Percentiles rank a stretch among this genome's conserved stretches.
phyloP scores from a whole-genome alignment of 768 basidiomycete genomes.

The Auricularia sp. region DNA sequence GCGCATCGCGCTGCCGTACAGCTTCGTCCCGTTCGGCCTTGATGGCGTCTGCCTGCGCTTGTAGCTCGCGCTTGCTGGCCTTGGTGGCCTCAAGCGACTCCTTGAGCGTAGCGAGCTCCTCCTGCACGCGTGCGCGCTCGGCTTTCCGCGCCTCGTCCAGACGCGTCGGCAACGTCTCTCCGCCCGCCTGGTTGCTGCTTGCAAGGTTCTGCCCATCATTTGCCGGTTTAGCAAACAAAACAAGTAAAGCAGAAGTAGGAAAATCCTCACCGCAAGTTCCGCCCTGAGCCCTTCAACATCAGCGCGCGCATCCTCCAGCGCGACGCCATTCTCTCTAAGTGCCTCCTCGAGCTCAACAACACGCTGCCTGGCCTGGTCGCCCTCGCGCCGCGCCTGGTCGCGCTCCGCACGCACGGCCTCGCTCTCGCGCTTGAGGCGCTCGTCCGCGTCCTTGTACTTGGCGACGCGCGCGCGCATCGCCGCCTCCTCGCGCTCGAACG shows the following conservation, averaged over 20 bases:
- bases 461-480: constrained; percentile 51
- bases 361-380: constrained; percentile 44
- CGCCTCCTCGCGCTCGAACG: constrained; percentile 57
- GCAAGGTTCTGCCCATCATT: not conserved
- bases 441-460: constrained; percentile 44
- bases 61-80: constrained; percentile 15
- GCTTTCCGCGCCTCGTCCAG: constrained; percentile 33
- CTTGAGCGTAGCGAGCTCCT: constrained; percentile 49
- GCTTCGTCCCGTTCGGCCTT: constrained; percentile 10
- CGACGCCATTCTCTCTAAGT: constrained; percentile 72
- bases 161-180: constrained; percentile 33
- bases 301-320: constrained; percentile 80
- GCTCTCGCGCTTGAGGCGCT: constrained; percentile 22
- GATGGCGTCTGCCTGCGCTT: constrained; percentile 12
- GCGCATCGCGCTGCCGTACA: not conserved
- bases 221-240: no score
- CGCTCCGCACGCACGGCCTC: constrained; percentile 63
- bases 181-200: constrained; percentile 1
- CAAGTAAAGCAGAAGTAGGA: not conserved
- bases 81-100: constrained; percentile 34
- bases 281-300: constrained; percentile 75
- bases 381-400: constrained; percentile 53
- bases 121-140: constrained; percentile 42
- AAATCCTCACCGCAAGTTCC: constrained; percentile 59
- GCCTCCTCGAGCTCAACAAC: constrained; percentile 87